A percentile compares a stretch with the other conserved stretches of the same genome.
phyloP scores from a whole-genome alignment of 2,329 filamentous ascomycete species.

The Aspergillus transmontanensis region DNA sequence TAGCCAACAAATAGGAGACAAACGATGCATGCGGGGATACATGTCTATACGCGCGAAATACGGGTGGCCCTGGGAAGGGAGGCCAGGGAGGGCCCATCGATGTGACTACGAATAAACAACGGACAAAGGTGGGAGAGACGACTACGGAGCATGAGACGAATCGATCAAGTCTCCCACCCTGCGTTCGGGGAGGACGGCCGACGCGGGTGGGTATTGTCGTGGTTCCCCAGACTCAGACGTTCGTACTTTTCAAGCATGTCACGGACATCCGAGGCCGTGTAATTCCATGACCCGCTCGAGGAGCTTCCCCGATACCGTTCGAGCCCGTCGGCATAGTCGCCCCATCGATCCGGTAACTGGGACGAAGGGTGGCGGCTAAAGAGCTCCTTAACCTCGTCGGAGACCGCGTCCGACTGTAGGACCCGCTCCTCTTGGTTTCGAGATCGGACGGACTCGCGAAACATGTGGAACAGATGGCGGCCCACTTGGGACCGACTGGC shows the following conservation, averaged over 20 bases:
- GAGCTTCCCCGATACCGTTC: constrained; percentile 32
- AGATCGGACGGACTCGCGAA: constrained; percentile 26
- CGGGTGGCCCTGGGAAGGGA: neutral
- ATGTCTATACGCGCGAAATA: neutral
- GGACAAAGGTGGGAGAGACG: neutral
- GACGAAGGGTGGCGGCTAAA: constrained; percentile 29
- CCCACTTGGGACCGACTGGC: constrained; percentile 28
- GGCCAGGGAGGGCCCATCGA: neutral
- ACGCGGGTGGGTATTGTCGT: neutral
- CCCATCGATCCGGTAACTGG: constrained; percentile 22
- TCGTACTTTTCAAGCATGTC: constrained; percentile 2
- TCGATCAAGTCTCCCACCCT: neutral
- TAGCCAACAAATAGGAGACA: neutral
- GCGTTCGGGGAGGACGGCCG: neutral
- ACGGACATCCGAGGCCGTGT: neutral
- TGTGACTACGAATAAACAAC: neutral
- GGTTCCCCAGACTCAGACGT: neutral
- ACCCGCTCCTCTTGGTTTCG: constrained; percentile 33
- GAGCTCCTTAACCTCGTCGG: constrained; percentile 37
- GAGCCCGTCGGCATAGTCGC: constrained; percentile 36
- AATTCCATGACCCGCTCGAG: neutral
- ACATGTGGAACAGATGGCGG: constrained; percentile 27
- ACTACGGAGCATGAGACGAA: neutral
- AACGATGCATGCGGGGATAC: neutral
- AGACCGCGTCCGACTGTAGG: constrained; percentile 22